phyloP scores from a whole-genome alignment of 306 rosid species.

The apple (Malus domestica) region DNA sequence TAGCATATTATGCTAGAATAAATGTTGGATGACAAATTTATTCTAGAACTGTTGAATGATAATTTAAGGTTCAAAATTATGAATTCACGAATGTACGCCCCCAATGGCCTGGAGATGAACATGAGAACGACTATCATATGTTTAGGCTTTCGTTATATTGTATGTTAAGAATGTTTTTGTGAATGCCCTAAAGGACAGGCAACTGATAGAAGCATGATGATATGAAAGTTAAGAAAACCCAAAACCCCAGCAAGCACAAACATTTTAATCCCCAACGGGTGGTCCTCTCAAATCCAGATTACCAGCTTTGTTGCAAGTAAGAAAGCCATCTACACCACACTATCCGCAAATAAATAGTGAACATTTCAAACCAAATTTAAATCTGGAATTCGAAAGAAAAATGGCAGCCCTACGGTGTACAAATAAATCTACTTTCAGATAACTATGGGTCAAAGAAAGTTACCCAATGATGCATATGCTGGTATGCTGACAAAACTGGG shows the following conservation, averaged over 20 bases:
- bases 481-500: constrained; percentile 78
- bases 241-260: neutral
- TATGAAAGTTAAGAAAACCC: neutral
- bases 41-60: neutral
- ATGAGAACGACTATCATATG: neutral
- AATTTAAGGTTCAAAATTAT: neutral
- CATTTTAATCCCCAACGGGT: neutral
- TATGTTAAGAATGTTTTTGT: neutral
- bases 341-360: neutral
- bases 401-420: neutral
- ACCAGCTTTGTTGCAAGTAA: neutral
- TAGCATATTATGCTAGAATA: neutral
- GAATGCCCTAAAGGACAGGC: neutral
- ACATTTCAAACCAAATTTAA: neutral
- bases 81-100: neutral
- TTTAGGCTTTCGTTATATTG: neutral
- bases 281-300: neutral
- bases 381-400: neutral
- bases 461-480: constrained; percentile 34
- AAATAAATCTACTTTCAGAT: neutral
- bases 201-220: neutral
- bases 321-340: neutral
- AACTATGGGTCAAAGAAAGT: constrained; percentile 1
- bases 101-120: neutral
- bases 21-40: neutral